A percentile compares a stretch with the other conserved stretches of the same genome.
phyloP scores from a whole-genome alignment of 2,329 filamentous ascomycete genomes.

The Pyrenophora teres region DNA sequence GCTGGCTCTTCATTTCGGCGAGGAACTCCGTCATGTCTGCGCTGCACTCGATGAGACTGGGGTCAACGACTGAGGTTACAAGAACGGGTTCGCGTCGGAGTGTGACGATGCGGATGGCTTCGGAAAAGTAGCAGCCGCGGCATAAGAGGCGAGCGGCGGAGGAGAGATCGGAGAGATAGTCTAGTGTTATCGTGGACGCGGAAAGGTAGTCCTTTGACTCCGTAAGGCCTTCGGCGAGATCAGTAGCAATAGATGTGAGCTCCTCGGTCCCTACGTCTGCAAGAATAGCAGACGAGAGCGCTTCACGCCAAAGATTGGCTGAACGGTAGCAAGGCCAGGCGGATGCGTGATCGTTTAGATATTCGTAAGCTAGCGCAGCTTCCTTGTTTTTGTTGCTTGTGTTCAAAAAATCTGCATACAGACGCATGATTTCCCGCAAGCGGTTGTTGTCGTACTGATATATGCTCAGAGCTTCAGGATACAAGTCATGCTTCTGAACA shows the following conservation, averaged over 20 bases:
- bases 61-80: slow-evolving; percentile 72
- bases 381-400: slow-evolving; percentile 78
- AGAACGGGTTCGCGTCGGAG: slow-evolving; percentile 65
- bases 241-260: slow-evolving; percentile 69
- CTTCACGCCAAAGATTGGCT: slow-evolving; percentile 89
- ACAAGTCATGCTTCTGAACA: slow-evolving; percentile 77
- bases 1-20: slow-evolving; percentile 87
- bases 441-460: slow-evolving; percentile 80
- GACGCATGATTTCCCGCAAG: slow-evolving; percentile 69
- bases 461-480: slow-evolving; percentile 74
- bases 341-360: slow-evolving; percentile 71
- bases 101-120: slow-evolving; percentile 79
- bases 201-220: slow-evolving; percentile 84
- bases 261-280: slow-evolving; percentile 62
- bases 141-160: slow-evolving; percentile 77
- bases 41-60: slow-evolving; percentile 78
- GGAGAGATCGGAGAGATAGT: slow-evolving; percentile 76
- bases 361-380: slow-evolving; percentile 90
- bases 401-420: slow-evolving; percentile 81
- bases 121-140: slow-evolving; percentile 83
- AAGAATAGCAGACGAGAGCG: slow-evolving; percentile 76
- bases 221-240: slow-evolving; percentile 75
- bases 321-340: slow-evolving; percentile 84
- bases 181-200: slow-evolving; percentile 78
- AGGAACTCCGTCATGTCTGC: slow-evolving; percentile 86